Evolutionary conservation across 2,329 filamentous ascomycete genomes (phyloP).

Genomic region (Spiromastix sp.): DNA sequence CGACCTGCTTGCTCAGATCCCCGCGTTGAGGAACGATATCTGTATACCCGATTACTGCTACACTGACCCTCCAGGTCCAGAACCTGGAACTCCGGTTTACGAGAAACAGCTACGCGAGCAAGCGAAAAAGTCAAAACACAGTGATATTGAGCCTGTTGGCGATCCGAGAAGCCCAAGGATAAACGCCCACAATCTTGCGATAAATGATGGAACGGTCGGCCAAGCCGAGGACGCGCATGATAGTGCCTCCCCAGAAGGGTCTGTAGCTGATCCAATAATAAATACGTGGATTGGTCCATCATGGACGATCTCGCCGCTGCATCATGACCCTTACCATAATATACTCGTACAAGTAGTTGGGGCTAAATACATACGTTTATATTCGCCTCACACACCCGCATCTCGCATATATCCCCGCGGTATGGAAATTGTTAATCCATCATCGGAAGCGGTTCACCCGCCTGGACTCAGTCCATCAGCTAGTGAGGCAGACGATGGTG

Average conservation of each 20-base stretch:
- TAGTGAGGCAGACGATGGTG: neutral
- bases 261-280: constrained; percentile 48
- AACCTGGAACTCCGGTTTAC: constrained; percentile 39
- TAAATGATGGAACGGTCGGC: neutral
- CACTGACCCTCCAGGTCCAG: constrained; percentile 49
- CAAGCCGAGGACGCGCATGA: constrained; percentile 2
- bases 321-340: constrained; percentile 92
- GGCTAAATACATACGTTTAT: constrained; percentile 82
- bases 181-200: neutral
- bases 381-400: constrained; percentile 54
- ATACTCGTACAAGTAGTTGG: constrained; percentile 83
- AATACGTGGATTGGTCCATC: constrained; percentile 92
- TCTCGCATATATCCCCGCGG: constrained; percentile 31
- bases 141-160: constrained; percentile 28
- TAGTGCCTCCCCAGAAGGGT: constrained; percentile 8
- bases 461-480: neutral
- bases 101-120: constrained; percentile 24
- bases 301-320: constrained; percentile 80
- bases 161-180: neutral
- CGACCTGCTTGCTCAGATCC: constrained; percentile 74
- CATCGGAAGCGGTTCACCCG: constrained; percentile 7
- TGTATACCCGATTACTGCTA: constrained; percentile 77
- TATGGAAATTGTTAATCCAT: constrained; percentile 22
- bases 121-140: constrained; percentile 13
- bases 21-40: constrained; percentile 64